Percentiles rank a stretch among this genome's conserved stretches.
These are phyloP conservation scores for Globisporangium solare DNA, from an alignment of 352 stramenopile genomes.

Conservation along the genomic window DNA sequence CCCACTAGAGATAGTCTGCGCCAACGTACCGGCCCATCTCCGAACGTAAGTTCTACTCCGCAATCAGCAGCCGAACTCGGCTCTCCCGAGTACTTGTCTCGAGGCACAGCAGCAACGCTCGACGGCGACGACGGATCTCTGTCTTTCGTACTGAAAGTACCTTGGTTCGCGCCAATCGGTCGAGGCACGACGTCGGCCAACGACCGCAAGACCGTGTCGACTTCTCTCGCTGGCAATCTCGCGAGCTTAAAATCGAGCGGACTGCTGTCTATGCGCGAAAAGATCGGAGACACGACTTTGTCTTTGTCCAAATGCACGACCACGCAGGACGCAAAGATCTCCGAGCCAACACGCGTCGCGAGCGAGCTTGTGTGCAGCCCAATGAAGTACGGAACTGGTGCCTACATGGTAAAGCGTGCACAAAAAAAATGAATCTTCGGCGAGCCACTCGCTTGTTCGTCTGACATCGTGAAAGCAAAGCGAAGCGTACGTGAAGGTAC, in stretches of 20 bases:
- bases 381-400: conserved; percentile 82
- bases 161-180: conserved; percentile 20
- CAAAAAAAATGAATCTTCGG: too few relatives aligned
- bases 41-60: conserved; percentile 71
- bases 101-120: neutral
- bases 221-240: conserved; percentile 39
- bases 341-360: conserved; percentile 56
- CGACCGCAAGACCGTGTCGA: conserved; percentile 28
- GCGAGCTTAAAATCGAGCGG: conserved; percentile 51
- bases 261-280: conserved; percentile 41
- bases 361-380: conserved; percentile 81
- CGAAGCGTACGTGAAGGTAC: conserved; percentile 57
- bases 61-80: conserved; percentile 10
- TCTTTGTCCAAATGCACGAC: conserved; percentile 83
- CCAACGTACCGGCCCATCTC: conserved; percentile 47
- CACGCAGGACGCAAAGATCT: conserved; percentile 78
- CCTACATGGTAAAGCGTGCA: conserved; percentile 20
- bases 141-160: neutral
- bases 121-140: too few relatives aligned
- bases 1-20: neutral
- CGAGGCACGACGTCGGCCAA: conserved; percentile 39
- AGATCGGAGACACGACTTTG: conserved; percentile 74
- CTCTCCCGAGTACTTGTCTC: neutral
- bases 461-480: neutral
- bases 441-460: too few relatives aligned